Conservation (phyloP, 2,329 filamentous ascomycete species). For the Colletotrichum sp. region DNA sequence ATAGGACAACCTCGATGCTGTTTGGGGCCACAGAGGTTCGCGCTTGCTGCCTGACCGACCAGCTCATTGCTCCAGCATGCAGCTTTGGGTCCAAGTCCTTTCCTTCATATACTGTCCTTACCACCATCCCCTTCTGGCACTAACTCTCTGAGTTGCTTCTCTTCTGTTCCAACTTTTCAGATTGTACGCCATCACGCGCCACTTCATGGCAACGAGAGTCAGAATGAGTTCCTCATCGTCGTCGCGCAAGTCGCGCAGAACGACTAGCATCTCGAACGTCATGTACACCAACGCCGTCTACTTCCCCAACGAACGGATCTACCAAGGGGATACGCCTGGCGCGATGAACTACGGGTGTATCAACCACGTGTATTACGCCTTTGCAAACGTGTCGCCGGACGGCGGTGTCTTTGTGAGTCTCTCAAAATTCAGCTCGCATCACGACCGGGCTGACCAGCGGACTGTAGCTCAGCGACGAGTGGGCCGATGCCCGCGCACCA, state of each 20-base stretch:
- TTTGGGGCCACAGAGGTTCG: conserved; percentile 13
- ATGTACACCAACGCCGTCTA: conserved; percentile 79
- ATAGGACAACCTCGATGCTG: conserved; percentile 17
- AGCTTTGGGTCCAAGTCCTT: conserved; percentile 12
- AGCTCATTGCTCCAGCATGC: conserved; percentile 17
- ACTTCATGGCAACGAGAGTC: not conserved
- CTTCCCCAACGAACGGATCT: conserved; percentile 81
- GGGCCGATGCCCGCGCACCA: conserved; percentile 74
- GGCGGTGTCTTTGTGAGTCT: conserved; percentile 75
- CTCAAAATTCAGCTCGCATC: not conserved
- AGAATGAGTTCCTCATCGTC: conserved; percentile 43
- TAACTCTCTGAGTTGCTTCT: not conserved
- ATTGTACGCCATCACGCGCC: not conserved
- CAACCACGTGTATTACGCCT: conserved; percentile 84
- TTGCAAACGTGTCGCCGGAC: conserved; percentile 75
- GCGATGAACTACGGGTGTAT: conserved; percentile 78
- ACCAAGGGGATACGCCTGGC: conserved; percentile 74
- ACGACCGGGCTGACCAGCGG: not conserved
- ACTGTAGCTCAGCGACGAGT: conserved; percentile 76
- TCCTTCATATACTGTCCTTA: conserved; percentile 20
- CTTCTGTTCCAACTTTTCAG: not conserved
- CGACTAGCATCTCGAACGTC: conserved; percentile 50
- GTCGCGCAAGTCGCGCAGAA: conserved; percentile 51
- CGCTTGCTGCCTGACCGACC: conserved; percentile 22
- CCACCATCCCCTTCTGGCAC: not conserved